Evolutionary conservation across 352 stramenopile species (phyloP), one percentile per base, ranked within the genome.

Genomic region (Phytophthora fragariae): DNA sequence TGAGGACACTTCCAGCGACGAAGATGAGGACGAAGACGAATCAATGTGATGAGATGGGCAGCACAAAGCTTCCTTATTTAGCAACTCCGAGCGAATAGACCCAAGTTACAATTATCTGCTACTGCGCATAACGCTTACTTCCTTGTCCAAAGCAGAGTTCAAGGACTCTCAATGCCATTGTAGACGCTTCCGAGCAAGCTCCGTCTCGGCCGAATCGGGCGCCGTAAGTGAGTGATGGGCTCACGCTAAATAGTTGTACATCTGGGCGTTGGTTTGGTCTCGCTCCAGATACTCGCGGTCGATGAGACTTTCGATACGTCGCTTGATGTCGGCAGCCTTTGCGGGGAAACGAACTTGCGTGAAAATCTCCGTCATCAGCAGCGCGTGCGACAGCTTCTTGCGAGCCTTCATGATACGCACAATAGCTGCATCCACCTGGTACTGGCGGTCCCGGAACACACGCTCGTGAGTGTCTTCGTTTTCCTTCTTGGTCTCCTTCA

Each of bases 391-490:
- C 8, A 99, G 76, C 41, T 91, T 95, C 84, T 99, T 99, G 57
- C 97, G 91, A n/a, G 97, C 86, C 87, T 99, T 99, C 98, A 99
- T 99, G 76, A 99, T 99, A 63, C 98, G 92, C 46, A 99, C 98
- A 71, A 99, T 98, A 7, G 96, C 95, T 19, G 98, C 98, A 75
- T 98, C 96, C 19, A 98, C 92, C 62, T 98, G 91, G 76, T 98
- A 98, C 78, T 98, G 92, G 33, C 95, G 91, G 65, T 98, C 94
- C 49, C 95, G 82, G 78, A 98, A 98, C 29, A 98, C 94, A 17
- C 92, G 89, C 73, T 98, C 95, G 76, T 98, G 90, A 0, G 95
- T 98, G 69, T 98, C 92, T 68, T 96, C 85, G 67, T 97, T 97
- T 69, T 98, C 95, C 71, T 97, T 89, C 68, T 91, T 91, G 11